phyloP scores from a whole-genome alignment of 225 moss, liverwort and hornwort genomes.

The Polytrichum formosum region DNA sequence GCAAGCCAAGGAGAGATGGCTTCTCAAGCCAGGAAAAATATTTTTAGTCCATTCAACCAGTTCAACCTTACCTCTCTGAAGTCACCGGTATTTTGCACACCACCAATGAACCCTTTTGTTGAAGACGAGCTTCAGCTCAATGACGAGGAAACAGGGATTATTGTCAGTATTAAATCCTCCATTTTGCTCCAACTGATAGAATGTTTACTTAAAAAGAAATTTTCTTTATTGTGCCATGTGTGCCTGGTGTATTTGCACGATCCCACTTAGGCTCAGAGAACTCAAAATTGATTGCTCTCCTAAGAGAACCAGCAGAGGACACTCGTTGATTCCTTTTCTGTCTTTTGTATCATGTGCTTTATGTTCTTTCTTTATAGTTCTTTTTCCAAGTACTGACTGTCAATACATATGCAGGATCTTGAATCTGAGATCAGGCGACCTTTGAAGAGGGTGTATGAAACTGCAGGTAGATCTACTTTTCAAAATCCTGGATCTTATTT shows the following conservation, averaged over 20 bases:
- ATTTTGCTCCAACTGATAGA: not conserved
- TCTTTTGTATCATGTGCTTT: too few relatives aligned
- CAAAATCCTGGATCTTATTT: too few relatives aligned
- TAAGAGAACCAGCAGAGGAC: too few relatives aligned
- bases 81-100: conserved; percentile 29
- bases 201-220: too few relatives aligned
- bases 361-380: too few relatives aligned
- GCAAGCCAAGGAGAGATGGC: conserved; percentile 36
- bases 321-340: too few relatives aligned
- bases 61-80: conserved; percentile 39
- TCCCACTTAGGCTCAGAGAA: too few relatives aligned
- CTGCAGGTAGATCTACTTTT: conserved; percentile 20
- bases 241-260: too few relatives aligned
- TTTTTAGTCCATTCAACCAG: conserved; percentile 43
- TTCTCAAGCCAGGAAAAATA: conserved; percentile 34
- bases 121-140: conserved; percentile 41
- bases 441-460: conserved; percentile 5
- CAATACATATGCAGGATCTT: conserved; percentile 25
- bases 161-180: conserved; percentile 22
- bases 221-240: too few relatives aligned
- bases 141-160: conserved; percentile 22
- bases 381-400: too few relatives aligned
- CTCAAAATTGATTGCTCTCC: too few relatives aligned
- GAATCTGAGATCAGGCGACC: conserved; percentile 24
- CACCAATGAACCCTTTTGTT: conserved; percentile 38